phyloP scores from a whole-genome alignment of 1,139 yeast species.

The Hansenula sp. region DNA sequence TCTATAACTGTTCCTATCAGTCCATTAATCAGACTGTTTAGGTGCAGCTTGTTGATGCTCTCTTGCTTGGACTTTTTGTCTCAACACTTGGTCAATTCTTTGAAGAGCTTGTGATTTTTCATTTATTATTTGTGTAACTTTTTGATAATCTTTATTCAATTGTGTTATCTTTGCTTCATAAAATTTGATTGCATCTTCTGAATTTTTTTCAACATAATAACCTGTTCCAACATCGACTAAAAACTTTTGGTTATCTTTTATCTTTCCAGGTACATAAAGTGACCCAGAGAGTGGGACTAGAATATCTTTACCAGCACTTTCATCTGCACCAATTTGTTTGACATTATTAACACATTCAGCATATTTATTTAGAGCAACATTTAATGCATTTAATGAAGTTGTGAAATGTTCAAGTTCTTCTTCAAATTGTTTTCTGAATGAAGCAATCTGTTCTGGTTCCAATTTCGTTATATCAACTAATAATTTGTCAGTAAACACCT shows the following conservation, averaged over 20 bases:
- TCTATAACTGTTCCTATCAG: too few relatives aligned
- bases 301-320: constrained; percentile 43
- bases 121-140: constrained; percentile 68
- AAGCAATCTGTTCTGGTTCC: constrained; percentile 79
- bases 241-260: constrained; percentile 58
- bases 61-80: constrained; percentile 27
- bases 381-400: constrained; percentile 78
- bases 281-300: constrained; percentile 89
- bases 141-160: constrained; percentile 66
- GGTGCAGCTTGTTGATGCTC: constrained; percentile 3
- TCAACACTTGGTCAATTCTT: constrained; percentile 48
- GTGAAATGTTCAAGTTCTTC: constrained; percentile 83
- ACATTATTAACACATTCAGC: constrained; percentile 77
- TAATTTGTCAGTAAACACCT: constrained; percentile 1
- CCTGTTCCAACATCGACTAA: constrained; percentile 97
- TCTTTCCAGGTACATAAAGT: constrained; percentile 81
- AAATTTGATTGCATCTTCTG: constrained; percentile 64
- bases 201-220: constrained; percentile 79
- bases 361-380: constrained; percentile 79
- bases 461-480: constrained; percentile 59
- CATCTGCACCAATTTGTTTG: constrained; percentile 45
- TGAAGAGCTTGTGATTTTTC: constrained; percentile 50
- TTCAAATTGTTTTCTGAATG: constrained; percentile 79
- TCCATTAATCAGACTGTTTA: too few relatives aligned
- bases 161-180: constrained; percentile 73